A percentile compares a stretch with the other conserved stretches of the same genome.
Conservation (phyloP, 345 rosid species). For the Excoecaria cochinchinensis region DNA sequence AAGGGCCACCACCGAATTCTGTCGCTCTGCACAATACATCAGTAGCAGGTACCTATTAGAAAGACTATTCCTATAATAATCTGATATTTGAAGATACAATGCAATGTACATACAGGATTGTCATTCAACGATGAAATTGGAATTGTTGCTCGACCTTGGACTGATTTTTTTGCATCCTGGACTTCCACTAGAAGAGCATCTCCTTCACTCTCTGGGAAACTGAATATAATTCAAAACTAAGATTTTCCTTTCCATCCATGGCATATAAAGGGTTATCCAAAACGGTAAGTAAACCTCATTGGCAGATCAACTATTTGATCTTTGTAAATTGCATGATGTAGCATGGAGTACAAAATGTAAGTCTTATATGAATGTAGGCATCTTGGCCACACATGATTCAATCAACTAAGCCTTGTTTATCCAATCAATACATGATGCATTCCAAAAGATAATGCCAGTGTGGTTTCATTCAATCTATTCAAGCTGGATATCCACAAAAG, state of each 20-base stretch:
- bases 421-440: neutral
- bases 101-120: constrained; percentile 55
- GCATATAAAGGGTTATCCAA: constrained; percentile 9
- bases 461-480: neutral
- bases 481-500: neutral
- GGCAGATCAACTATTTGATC: constrained; percentile 11
- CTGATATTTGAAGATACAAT: constrained; percentile 18
- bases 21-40: constrained; percentile 58
- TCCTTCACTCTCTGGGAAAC: constrained; percentile 83
- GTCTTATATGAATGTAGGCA: neutral
- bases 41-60: neutral
- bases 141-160: constrained; percentile 72
- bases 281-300: neutral
- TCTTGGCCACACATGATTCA: neutral
- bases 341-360: neutral
- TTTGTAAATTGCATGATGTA: neutral
- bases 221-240: constrained; percentile 33
- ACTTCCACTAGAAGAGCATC: constrained; percentile 82
- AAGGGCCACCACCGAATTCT: constrained; percentile 88
- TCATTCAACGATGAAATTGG: constrained; percentile 68
- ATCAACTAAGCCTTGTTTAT: neutral
- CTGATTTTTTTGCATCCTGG: constrained; percentile 62
- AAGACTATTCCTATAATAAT: constrained; percentile 2
- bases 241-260: constrained; percentile 15
- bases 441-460: neutral